Evolutionary conservation across 2,329 filamentous ascomycete species (phyloP), one percentile per base, ranked within the genome.

Genomic region (Zymoseptoria crescenta): DNA sequence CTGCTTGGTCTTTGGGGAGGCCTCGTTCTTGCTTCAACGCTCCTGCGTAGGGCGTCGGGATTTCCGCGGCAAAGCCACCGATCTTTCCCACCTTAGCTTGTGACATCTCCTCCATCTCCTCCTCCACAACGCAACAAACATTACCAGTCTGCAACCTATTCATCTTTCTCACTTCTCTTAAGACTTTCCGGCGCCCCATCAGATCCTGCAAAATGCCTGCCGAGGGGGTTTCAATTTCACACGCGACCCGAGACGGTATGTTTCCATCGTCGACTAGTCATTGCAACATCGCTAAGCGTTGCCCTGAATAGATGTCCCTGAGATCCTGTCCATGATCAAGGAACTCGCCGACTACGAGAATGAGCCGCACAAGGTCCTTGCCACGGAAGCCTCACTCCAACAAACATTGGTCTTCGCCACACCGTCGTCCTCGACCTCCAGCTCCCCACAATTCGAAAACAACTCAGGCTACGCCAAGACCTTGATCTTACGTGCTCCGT

Each of bases 281-380:
- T 6, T n/a, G 8, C 16, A n/a, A 53, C 10, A 9, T 30, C 35
- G 52, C 55, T 60, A 54, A 54, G 9, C 21, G 7, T 35, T 19
- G 19, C 30, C 52, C 45, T 45, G 35, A 13, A 45, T 60, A 96
- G 93, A 97, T 70, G 84, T 95, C 59, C 83, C 86, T 24, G 79
- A 80, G n/a, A 96, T 97, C 73, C 83, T 96, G 27, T 76, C 80
- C 65, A 80, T 96, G 70, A 91, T 97, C 75, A 82, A 85, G 57
- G 93, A 91, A 71, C 85, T 97, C 8, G 93, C 93, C 66, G 83
- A 86, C 67, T 96, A 96, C 78, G 91, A 96, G 74, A 85, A 93
- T 28, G 88, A 88, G 69, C 78, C 86, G 2, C 78, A 86, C 67
- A 77, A 79, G 65, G 91, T 96, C 64, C 81, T 90, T 71, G 91